Conservation (phyloP, 352 stramenopile genomes). For the Plasmopara halstedii region DNA sequence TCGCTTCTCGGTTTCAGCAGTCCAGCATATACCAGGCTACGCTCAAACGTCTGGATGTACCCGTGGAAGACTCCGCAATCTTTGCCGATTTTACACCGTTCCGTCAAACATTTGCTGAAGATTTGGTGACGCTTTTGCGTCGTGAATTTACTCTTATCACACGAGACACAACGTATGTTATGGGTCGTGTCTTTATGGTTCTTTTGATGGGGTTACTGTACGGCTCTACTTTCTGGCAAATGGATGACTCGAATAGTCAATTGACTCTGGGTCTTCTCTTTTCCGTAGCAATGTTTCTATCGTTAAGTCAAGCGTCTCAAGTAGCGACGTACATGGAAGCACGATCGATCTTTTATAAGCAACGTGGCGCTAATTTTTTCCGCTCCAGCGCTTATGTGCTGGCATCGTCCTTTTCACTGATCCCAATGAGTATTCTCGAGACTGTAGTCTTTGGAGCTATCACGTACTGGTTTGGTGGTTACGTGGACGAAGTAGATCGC, state of each 20-base stretch:
- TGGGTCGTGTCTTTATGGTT: slow-evolving; percentile 41
- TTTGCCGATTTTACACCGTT: slow-evolving; percentile 23
- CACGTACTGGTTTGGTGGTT: slow-evolving; percentile 86
- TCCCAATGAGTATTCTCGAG: slow-evolving; percentile 56
- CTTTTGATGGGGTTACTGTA: slow-evolving; percentile 59
- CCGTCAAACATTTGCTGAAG: slow-evolving; percentile 36
- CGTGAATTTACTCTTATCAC: slow-evolving; percentile 63
- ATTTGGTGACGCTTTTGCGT: slow-evolving; percentile 27
- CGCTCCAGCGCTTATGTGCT: slow-evolving; percentile 81
- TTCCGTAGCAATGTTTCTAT: slow-evolving; percentile 80
- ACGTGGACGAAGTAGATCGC: slow-evolving; percentile 27
- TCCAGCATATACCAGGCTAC: slow-evolving; percentile 47
- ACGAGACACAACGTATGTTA: slow-evolving; percentile 46
- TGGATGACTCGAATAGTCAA: slow-evolving; percentile 44
- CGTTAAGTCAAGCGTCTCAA: slow-evolving; percentile 69
- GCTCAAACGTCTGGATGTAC: slow-evolving; percentile 24
- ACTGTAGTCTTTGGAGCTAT: slow-evolving; percentile 76
- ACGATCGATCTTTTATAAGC: slow-evolving; percentile 83
- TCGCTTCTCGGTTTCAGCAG: slow-evolving; percentile 32
- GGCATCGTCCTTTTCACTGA: slow-evolving; percentile 33
- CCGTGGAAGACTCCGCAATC: slow-evolving; percentile 20
- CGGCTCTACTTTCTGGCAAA: slow-evolving; percentile 58
- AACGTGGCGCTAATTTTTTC: slow-evolving; percentile 84
- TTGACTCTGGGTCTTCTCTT: slow-evolving; percentile 82
- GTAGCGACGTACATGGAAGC: slow-evolving; percentile 73